Evolutionary conservation across 768 basidiomycete genomes (phyloP).

Genomic region (Serendipita sp.): DNA sequence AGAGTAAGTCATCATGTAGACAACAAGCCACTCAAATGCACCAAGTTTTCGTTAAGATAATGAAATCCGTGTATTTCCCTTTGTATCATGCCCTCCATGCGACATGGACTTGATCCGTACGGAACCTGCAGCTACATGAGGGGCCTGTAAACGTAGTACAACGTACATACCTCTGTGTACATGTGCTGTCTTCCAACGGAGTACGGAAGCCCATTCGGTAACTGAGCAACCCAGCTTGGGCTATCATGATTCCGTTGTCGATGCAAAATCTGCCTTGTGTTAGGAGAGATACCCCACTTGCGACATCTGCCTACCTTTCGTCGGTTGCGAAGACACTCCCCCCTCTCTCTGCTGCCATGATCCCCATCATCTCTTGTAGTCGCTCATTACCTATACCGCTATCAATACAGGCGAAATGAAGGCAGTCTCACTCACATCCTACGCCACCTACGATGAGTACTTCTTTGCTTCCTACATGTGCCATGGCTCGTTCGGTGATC

Average conservation of each 20-base stretch:
- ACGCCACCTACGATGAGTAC: conserved; percentile 97
- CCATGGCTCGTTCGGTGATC: conserved; percentile 98
- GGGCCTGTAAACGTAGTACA: not conserved
- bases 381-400: conserved; percentile 60
- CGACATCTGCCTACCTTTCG: conserved; percentile 49
- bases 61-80: no score
- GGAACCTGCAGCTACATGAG: conserved; percentile 40
- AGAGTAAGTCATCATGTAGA: no score
- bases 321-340: conserved; percentile 91
- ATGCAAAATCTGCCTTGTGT: conserved; percentile 72
- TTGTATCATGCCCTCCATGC: conserved; percentile 56
- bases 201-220: conserved; percentile 83
- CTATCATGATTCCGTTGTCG: conserved; percentile 99
- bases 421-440: conserved; percentile 57
- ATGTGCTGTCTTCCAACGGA: conserved; percentile 60
- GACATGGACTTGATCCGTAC: conserved; percentile 88
- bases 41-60: no score
- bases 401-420: not conserved
- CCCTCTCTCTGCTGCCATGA: conserved; percentile 83
- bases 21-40: no score
- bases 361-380: conserved; percentile 96
- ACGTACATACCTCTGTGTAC: conserved; percentile 65
- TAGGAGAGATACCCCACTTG: not conserved
- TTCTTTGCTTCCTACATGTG: conserved; percentile 90
- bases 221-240: conserved; percentile 85